Percentiles rank a stretch among this genome's conserved stretches.
Evolutionary conservation across 352 stramenopile species (phyloP).

Genomic region (Phytophthora idaei): DNA sequence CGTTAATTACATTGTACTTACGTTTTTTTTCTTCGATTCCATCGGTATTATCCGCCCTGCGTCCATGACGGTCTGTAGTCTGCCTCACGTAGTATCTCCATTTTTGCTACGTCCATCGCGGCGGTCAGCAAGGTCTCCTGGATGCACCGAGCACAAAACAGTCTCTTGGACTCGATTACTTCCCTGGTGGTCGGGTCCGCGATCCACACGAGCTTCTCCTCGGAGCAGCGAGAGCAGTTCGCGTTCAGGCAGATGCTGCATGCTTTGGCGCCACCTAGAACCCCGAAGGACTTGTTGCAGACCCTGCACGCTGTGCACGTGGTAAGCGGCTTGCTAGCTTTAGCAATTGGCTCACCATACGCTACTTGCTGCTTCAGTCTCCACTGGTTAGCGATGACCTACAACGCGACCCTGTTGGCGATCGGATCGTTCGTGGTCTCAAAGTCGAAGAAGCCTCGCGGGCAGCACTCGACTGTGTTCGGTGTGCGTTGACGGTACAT

Average conservation of each 20-base stretch:
- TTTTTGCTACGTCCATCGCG: constrained; percentile 15
- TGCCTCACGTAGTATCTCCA: constrained; percentile 13
- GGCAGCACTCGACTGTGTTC: constrained; percentile 41
- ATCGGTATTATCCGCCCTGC: not conserved
- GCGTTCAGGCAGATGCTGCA: constrained; percentile 21
- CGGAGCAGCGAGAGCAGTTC: constrained; percentile 38
- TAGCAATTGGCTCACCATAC: constrained; percentile 8
- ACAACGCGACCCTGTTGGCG: constrained; percentile 33
- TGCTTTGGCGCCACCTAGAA: constrained; percentile 20
- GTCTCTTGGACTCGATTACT: constrained; percentile 20
- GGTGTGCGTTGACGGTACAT: constrained; percentile 46
- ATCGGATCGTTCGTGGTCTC: constrained; percentile 29
- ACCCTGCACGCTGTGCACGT: constrained; percentile 16
- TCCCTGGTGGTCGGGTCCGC: not conserved
- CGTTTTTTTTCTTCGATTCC: not conserved
- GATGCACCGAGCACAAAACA: constrained; percentile 31
- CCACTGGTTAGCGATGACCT: constrained; percentile 39
- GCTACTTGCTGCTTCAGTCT: constrained; percentile 28
- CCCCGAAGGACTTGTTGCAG: constrained; percentile 27
- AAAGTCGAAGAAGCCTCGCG: constrained; percentile 36
- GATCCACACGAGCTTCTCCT: constrained; percentile 27
- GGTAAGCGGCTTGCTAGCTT: constrained; percentile 21
- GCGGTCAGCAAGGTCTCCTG: constrained; percentile 20
- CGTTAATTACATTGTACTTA: not conserved
- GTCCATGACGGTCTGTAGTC: not conserved